Evolutionary conservation across 139 green algal species (phyloP), one percentile per base, ranked within the genome.

Genomic region (Edaphochlamys debaryana): DNA sequence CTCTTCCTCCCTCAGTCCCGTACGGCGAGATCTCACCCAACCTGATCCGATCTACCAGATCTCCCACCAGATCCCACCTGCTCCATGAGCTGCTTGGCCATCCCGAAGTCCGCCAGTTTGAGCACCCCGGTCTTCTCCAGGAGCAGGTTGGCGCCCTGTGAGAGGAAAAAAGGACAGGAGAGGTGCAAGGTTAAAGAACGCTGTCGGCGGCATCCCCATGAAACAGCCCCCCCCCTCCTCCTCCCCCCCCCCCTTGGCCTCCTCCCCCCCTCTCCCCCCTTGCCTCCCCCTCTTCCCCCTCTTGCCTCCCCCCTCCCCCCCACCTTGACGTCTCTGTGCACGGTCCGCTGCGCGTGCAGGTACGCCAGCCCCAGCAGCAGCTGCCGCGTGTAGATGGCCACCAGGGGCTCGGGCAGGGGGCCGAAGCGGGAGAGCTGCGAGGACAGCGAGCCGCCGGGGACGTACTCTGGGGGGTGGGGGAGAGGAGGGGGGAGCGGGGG

Each of bases 71-170:
- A n/a, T n/a, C n/a, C n/a, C 25, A 90, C 88, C 32, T 85, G 68
- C 76, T 93, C 91, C 68, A 90, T 80, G 58, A 94, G 85, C 77
- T 91, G 72, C 76, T 85, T 90, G 60, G 98, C 86, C 87, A 94
- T 94, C 27, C 95, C 95, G 85, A 98, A 98, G 80, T 98, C 95
- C 22, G 95, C 95, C 75, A 90, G 75, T 54, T 95, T 95, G 25
- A 95, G 79, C 34, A 89, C 79, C 4, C 92, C 92, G 60, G 48
- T 90, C 64, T 89, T 92, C 75, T 95, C 92, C 45, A 95, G 87
- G 79, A 92, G 73, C 67, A 87, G 75, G 62, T 87, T 87, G 69
- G 79, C 77, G 25, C 82, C 91, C 89, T 98, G 98, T 13, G 45
- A 13, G 86, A 98, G 94, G 80, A 98, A 94, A 11, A 2, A 4